A percentile compares a stretch with the other conserved stretches of the same genome.
Evolutionary conservation across 768 basidiomycete species (phyloP).

Genomic region (Saitozyma sp.): DNA sequence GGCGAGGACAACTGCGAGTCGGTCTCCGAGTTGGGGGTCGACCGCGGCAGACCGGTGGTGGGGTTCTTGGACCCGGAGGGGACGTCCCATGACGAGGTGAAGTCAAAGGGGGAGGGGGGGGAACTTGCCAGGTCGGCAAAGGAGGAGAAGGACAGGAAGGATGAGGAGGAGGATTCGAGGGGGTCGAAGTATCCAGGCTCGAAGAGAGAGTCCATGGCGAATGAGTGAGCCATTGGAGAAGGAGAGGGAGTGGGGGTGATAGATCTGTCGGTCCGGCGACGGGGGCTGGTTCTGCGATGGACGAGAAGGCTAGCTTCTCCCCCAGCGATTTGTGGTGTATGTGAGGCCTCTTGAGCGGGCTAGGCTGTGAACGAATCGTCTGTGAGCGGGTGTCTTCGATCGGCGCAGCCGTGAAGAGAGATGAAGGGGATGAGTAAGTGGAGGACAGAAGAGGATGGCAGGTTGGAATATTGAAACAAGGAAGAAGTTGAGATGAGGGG

Average conservation of each 20-base stretch:
- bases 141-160: conserved; percentile 44
- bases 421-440: too few relatives aligned
- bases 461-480: too few relatives aligned
- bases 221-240: background rate
- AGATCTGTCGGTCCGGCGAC: background rate
- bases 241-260: background rate
- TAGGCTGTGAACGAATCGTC: background rate
- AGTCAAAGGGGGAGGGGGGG: conserved; percentile 8
- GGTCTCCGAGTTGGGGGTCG: conserved; percentile 5
- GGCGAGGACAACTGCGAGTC: conserved; percentile 24
- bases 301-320: background rate
- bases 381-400: background rate
- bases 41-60: conserved; percentile 4
- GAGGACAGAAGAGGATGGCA: too few relatives aligned
- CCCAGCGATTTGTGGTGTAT: background rate
- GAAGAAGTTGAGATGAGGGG: too few relatives aligned
- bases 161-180: conserved; percentile 17
- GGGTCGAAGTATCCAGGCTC: conserved; percentile 42
- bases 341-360: background rate
- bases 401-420: background rate
- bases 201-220: conserved; percentile 39
- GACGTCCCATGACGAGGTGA: background rate
- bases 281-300: background rate
- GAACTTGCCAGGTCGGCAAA: conserved; percentile 28
- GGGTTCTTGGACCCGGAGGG: background rate